Evolutionary conservation across 768 basidiomycete species (phyloP).

Genomic region (Phlebiopsis flavidoalba): DNA sequence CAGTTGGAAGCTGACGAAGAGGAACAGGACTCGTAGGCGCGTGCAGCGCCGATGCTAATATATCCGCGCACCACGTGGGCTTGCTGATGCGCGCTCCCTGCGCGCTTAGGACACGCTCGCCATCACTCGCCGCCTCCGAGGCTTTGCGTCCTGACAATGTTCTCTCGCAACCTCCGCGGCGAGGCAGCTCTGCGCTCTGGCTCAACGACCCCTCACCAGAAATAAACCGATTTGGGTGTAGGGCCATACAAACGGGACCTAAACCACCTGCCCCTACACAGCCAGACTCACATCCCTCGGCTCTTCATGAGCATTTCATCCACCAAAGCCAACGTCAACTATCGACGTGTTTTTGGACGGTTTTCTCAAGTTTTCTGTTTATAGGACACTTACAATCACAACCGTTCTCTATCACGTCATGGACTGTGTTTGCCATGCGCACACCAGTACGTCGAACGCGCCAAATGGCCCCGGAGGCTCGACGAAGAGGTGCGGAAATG

Average conservation of each 20-base stretch:
- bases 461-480: conserved; percentile 40
- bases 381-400: conserved; percentile 38
- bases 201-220: not conserved
- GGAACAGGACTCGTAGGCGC: not conserved
- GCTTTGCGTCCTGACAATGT: conserved; percentile 12
- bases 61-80: not conserved
- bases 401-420: conserved; percentile 39
- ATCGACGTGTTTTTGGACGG: conserved; percentile 40
- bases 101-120: not conserved
- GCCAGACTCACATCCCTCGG: not conserved
- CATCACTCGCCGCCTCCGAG: not conserved
- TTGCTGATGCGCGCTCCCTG: not conserved
- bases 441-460: conserved; percentile 62
- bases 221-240: not conserved
- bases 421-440: conserved; percentile 47
- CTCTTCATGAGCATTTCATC: conserved; percentile 27
- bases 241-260: conserved; percentile 10
- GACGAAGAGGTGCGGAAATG: conserved; percentile 53
- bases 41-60: not conserved
- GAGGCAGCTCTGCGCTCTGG: conserved; percentile 6
- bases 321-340: conserved; percentile 33
- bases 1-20: not conserved
- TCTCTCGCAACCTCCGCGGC: conserved; percentile 17
- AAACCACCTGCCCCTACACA: conserved; percentile 9
- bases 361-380: conserved; percentile 46